Evolutionary conservation across 2,329 filamentous ascomycete species (phyloP).

Genomic region (Calonectria hongkongensis): DNA sequence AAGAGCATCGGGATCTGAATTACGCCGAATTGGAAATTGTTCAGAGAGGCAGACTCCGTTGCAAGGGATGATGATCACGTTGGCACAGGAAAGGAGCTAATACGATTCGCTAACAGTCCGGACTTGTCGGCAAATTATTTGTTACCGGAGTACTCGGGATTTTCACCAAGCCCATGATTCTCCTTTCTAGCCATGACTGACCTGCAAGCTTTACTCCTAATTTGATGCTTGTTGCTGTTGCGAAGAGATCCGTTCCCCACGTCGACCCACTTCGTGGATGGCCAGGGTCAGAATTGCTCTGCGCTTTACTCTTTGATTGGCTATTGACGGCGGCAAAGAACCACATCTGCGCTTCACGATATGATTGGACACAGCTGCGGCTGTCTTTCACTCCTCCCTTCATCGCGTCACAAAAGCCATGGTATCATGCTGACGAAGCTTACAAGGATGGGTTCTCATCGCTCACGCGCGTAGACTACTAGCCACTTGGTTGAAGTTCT

Average conservation of each 20-base stretch:
- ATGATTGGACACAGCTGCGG: constrained; percentile 12
- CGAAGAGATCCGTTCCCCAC: background rate
- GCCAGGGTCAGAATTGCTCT: background rate
- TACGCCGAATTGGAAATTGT: too few species aligned
- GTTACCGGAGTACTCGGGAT: background rate
- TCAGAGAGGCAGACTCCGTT: too few species aligned
- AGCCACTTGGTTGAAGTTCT: too few species aligned
- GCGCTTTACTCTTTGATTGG: constrained; percentile 14
- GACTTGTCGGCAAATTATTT: background rate
- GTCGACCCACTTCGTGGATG: background rate
- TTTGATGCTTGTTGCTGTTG: background rate
- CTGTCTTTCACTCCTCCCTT: background rate
- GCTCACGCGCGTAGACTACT: too few species aligned
- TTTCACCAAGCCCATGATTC: background rate
- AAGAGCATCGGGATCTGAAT: too few species aligned
- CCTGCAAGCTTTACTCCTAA: background rate
- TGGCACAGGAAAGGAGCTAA: background rate
- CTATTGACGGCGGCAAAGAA: background rate
- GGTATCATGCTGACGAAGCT: too few species aligned
- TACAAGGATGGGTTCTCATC: too few species aligned
- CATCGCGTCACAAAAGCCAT: background rate
- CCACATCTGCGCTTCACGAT: constrained; percentile 3
- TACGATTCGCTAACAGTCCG: background rate
- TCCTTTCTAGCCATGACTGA: too few species aligned
- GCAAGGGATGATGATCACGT: background rate